phyloP scores from a whole-genome alignment of 2,329 filamentous ascomycete species.

The Sarocladiaceae sp. region DNA sequence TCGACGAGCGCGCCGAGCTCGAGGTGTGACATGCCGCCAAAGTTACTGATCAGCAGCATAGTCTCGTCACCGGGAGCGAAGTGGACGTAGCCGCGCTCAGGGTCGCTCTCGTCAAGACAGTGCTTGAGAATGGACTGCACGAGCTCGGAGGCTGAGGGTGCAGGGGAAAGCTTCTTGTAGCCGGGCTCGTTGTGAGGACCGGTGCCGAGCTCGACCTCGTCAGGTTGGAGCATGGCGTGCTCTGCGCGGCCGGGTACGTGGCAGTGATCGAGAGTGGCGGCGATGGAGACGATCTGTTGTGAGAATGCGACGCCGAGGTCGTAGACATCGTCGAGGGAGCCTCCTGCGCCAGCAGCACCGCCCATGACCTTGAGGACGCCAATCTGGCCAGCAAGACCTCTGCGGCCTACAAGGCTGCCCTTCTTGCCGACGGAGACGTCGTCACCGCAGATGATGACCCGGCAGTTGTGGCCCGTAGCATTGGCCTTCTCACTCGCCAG shows the following conservation, averaged over 20 bases:
- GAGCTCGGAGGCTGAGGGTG: slow-evolving; percentile 40
- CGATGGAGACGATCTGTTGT: slow-evolving; percentile 48
- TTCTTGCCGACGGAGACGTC: slow-evolving; percentile 58
- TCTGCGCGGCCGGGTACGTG: slow-evolving; percentile 49
- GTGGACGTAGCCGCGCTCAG: slow-evolving; percentile 42
- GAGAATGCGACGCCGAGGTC: slow-evolving; percentile 43
- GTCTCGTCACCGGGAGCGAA: slow-evolving; percentile 42
- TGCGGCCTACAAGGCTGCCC: slow-evolving; percentile 51
- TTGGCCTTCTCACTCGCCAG: slow-evolving; percentile 52
- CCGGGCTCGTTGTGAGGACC: slow-evolving; percentile 63
- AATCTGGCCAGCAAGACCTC: slow-evolving; percentile 57
- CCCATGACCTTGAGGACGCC: slow-evolving; percentile 53
- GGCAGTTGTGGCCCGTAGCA: slow-evolving; percentile 45
- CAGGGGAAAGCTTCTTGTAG: slow-evolving; percentile 48
- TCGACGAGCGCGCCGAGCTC: slow-evolving; percentile 50
- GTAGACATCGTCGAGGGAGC: slow-evolving; percentile 43
- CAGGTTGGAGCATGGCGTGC: slow-evolving; percentile 38
- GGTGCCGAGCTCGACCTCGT: slow-evolving; percentile 58
- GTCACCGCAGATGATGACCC: slow-evolving; percentile 56
- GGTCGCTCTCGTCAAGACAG: slow-evolving; percentile 51
- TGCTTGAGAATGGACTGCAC: slow-evolving; percentile 52
- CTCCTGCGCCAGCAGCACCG: slow-evolving; percentile 40
- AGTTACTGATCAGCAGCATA: slow-evolving; percentile 51
- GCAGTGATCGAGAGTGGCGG: slow-evolving; percentile 54
- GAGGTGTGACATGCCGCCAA: slow-evolving; percentile 51